These are phyloP conservation scores for Cenchrus americanus DNA, from an alignment of 176 grass and related monocot genomes.

Conservation along the genomic window DNA sequence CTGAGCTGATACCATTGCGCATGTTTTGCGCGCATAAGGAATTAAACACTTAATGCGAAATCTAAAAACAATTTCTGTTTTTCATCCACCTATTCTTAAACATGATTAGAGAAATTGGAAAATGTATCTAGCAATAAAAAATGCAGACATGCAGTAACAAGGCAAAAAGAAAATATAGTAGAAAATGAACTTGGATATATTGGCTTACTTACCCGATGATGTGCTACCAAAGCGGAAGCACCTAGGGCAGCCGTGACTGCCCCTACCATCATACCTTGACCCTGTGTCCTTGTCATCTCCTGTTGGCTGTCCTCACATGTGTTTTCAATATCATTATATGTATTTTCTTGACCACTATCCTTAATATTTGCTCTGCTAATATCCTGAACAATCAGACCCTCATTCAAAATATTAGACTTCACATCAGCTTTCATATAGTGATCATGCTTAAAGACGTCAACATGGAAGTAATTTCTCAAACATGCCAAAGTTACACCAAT, in stretches of 20 bases:
- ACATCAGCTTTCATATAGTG: constrained; percentile 44
- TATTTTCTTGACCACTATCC: constrained; percentile 27
- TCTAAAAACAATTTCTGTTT: constrained; percentile 18
- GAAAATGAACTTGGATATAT: constrained; percentile 18
- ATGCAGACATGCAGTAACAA: constrained; percentile 3
- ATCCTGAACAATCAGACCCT: constrained; percentile 43
- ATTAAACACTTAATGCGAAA: too few relatives aligned
- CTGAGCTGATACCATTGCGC: background rate
- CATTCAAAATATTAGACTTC: constrained; percentile 39
- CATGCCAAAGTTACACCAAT: constrained; percentile 78
- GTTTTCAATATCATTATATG: constrained; percentile 34
- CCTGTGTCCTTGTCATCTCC: constrained; percentile 41
- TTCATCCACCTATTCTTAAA: constrained; percentile 21
- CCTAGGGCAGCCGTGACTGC: constrained; percentile 90
- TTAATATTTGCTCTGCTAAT: constrained; percentile 11
- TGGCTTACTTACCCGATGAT: constrained; percentile 65
- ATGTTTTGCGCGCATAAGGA: too few relatives aligned
- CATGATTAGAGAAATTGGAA: constrained; percentile 9
- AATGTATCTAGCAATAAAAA: background rate
- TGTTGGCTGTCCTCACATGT: constrained; percentile 34
- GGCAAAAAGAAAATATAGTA: constrained; percentile 5
- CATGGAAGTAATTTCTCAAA: constrained; percentile 77
- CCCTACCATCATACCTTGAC: constrained; percentile 79
- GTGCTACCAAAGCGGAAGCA: constrained; percentile 83
- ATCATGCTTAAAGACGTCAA: constrained; percentile 53